Conservation (phyloP, 805 yeast genomes). For the Teunomyces atbi region DNA sequence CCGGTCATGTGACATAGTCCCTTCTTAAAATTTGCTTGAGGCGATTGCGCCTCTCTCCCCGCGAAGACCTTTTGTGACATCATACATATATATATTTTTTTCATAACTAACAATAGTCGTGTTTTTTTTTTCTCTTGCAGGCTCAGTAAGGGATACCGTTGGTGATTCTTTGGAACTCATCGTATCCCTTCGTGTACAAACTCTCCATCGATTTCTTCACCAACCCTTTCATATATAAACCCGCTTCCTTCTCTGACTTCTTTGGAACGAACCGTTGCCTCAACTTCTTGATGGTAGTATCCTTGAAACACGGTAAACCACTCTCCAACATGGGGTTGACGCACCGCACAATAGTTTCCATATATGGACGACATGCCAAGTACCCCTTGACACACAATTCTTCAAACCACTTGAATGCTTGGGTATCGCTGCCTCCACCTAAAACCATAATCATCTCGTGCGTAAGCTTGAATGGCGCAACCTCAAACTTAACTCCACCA, state of each 20-base stretch:
- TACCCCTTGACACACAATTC: slow-evolving; percentile 92
- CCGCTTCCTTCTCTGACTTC: slow-evolving; percentile 83
- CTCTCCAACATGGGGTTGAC: slow-evolving; percentile 92
- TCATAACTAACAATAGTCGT: background rate
- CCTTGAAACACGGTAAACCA: slow-evolving; percentile 95
- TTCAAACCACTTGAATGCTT: slow-evolving; percentile 90
- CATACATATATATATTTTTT: background rate
- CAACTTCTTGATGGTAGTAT: slow-evolving; percentile 76
- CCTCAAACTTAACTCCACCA: slow-evolving; percentile 97
- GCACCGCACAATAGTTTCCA: slow-evolving; percentile 79
- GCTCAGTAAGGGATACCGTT: slow-evolving; percentile 90
- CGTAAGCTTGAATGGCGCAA: slow-evolving; percentile 96
- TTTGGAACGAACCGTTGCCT: slow-evolving; percentile 76
- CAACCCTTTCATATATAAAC: slow-evolving; percentile 68
- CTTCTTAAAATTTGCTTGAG: too few relatives aligned
- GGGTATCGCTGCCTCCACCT: slow-evolving; percentile 87
- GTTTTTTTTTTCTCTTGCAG: background rate
- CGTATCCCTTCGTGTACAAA: slow-evolving; percentile 89
- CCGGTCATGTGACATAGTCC: background rate
- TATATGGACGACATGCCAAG: slow-evolving; percentile 82
- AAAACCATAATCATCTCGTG: slow-evolving; percentile 94
- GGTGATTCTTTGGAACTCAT: slow-evolving; percentile 93
- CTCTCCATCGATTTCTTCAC: slow-evolving; percentile 83
- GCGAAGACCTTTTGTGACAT: background rate
- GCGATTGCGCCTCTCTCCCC: too few relatives aligned